These are phyloP conservation scores for Dictyostelium brefeldianum DNA, from an alignment of 78 protist species.

Conservation along the genomic window DNA sequence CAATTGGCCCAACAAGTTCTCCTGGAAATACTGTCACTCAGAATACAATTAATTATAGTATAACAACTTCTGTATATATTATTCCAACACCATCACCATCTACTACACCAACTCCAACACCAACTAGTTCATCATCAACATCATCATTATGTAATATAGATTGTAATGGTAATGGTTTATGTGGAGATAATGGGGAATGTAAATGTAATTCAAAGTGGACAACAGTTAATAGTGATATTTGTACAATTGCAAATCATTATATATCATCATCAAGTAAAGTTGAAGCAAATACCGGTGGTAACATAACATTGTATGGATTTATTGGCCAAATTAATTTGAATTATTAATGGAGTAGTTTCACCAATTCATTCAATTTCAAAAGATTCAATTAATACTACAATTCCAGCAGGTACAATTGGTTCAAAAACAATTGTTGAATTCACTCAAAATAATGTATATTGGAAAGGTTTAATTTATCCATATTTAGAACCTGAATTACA, in stretches of 20 bases:
- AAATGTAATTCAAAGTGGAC: neutral
- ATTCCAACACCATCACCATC: too few relatives aligned
- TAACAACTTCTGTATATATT: too few relatives aligned
- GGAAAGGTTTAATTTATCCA: slow-evolving; percentile 10
- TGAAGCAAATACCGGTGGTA: neutral
- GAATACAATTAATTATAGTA: too few relatives aligned
- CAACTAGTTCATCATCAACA: too few relatives aligned
- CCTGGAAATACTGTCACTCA: too few relatives aligned
- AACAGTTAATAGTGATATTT: neutral
- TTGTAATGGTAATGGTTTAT: slow-evolving; percentile 4
- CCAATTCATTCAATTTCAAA: neutral
- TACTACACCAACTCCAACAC: too few relatives aligned
- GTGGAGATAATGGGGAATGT: neutral
- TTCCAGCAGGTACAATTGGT: neutral
- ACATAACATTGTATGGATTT: neutral
- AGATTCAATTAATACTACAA: neutral
- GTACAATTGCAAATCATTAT: neutral
- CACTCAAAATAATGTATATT: too few relatives aligned
- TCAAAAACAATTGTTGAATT: too few relatives aligned
- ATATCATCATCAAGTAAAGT: neutral
- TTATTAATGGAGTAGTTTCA: neutral
- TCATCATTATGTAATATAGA: too few relatives aligned
- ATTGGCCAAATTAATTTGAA: neutral
- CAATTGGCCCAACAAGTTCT: too few relatives aligned
- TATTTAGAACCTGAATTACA: neutral